These are phyloP conservation scores for Sambucus nigra DNA, from an alignment of 129 eudicot genomes.

Conservation along the genomic window DNA sequence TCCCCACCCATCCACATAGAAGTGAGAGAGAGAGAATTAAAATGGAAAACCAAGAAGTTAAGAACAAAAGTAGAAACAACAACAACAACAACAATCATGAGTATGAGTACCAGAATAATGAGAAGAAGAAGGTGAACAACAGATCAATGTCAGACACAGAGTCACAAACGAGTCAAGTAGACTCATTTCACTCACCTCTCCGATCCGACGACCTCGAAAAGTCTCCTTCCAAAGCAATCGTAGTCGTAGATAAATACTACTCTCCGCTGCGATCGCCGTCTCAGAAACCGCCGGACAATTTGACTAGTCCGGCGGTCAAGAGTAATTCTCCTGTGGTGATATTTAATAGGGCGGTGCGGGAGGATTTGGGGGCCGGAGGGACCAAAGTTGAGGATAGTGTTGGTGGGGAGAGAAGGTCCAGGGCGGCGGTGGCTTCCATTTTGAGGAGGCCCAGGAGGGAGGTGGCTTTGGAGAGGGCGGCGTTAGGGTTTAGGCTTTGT, in stretches of 20 bases:
- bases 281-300: conserved; percentile 17
- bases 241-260: conserved; percentile 36
- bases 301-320: conserved; percentile 18
- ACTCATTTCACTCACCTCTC: conserved; percentile 62
- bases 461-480: conserved; percentile 29
- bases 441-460: conserved; percentile 33
- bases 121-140: conserved; percentile 16
- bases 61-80: not conserved
- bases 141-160: conserved; percentile 66
- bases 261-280: conserved; percentile 52
- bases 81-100: conserved; percentile 2
- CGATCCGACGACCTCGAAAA: conserved; percentile 45
- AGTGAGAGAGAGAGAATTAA: not conserved
- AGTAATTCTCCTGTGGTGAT: conserved; percentile 19
- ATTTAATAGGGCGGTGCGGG: conserved; percentile 28
- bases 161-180: conserved; percentile 42
- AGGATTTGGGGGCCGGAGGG: conserved; percentile 29
- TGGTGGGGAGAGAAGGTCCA: conserved; percentile 24
- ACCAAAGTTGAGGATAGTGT: conserved; percentile 16
- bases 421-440: conserved; percentile 35
- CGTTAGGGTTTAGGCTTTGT: conserved; percentile 58
- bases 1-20: conserved; percentile 7
- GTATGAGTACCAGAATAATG: too few relatives aligned
- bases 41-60: conserved; percentile 15
- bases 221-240: conserved; percentile 27